Evolutionary conservation across 257 asterid species (phyloP), one percentile per base, ranked within the genome.

Genomic region (Orobanche coerulescens): DNA sequence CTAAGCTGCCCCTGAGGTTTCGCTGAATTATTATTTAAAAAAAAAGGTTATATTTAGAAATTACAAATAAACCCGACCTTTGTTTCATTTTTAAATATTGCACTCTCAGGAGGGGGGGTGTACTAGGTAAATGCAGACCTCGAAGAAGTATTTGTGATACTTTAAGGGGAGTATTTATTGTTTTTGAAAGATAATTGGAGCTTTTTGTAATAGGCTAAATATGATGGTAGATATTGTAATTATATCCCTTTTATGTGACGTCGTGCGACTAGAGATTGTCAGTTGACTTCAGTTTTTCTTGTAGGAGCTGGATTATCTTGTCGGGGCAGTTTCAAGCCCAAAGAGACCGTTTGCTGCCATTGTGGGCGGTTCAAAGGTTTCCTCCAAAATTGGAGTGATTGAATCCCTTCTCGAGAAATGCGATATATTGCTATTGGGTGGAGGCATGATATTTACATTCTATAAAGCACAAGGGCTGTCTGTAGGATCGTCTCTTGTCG

Each of bases 361-460:
- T 77, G 97, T 89, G 28, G 95, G 95, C 23, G 97, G 97, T 42
- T 89, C 97, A 24, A 89, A 89, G 84, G 97, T 89, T 64, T 84
- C 95, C 30, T 80, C 95, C 53, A 86, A 89, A 81, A 89, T 89
- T 65, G 89, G 95, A 73, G 95, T 86, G 44, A 89, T 89, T 9
- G 96, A 89, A 64, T 86, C 97, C 34, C 95, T 89, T 63, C 69
- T 89, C 30, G 95, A 78, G 78, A 89, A 79, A 71, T 71, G 81
- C 55, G 97, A 89, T 58, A 63, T 76, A 58, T 73, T 89, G 76
- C 81, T 89, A 5, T 73, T 86, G 76, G 97, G 97, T 6, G 94
- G 94, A 69, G 95, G 97, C 25, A 89, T 86, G 97, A 89, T 89
- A 76, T 86, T 86, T 64, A 89, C 97, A 15, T 89, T 89, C 61